Evolutionary conservation across 2,329 filamentous ascomycete genomes (phyloP), one percentile per base, ranked within the genome.

Genomic region (Neofusicoccum kwambonambiense): DNA sequence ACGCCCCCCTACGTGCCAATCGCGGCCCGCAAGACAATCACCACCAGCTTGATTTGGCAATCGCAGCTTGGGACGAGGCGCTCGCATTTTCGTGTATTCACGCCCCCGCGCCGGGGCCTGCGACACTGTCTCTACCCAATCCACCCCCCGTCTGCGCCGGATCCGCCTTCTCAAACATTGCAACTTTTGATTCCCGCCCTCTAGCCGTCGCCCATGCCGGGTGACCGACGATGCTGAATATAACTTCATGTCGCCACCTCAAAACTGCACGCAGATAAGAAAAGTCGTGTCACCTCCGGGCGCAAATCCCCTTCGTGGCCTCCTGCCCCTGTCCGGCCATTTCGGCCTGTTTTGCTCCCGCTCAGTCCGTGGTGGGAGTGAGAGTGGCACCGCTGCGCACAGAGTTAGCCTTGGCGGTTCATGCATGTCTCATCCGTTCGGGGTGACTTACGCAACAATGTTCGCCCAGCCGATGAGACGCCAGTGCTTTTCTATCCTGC

Each of bases 401-500:
- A 4, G 19, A 44, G 50, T 64, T 45, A 64, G 61, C 47, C 31
- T 31, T 27, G 22, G 45, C 34, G 4, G 13, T 52, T 34, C 35
- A 47, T 47, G 56, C 49, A 27, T 56, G 70, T 67, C 62, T 19
- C 34, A 44, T 44, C 13, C 27, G 5, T 31, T 13, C 27, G 35
- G 45, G 50, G 57, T 35, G 61, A 58, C 76, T 75, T 75, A 78
- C 76, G 76, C 74, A 56, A 78, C 76, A 64, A 79, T 79, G 68
- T 77, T 78, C 54, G 77, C 77, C 77, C 77, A 78, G 42, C 76
- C 76, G 68, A 78, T 78, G 19, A 78, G 72, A 68, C 93, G 91
- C 94, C 94, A 98, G 82, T 97, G 94, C 88, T 98, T 98, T 82
- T 99, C 95, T 74, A 98, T 97, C 89, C 95, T 91, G 82, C 95